Evolutionary conservation across 495 filamentous ascomycete species (phyloP), one percentile per base, ranked within the genome.

Genomic region (Annulohypoxylon nitens): DNA sequence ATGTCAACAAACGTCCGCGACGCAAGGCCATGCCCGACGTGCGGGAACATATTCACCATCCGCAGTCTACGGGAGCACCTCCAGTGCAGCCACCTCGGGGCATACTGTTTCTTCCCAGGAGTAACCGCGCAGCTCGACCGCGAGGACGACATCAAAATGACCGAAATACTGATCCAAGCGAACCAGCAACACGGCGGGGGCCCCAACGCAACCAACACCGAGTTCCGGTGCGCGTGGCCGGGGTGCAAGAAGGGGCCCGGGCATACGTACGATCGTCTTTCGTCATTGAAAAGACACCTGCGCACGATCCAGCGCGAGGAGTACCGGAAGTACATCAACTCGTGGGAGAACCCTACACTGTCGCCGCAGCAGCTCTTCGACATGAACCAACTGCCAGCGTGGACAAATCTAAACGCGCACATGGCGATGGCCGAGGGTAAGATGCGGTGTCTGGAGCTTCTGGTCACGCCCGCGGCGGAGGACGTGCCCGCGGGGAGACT

Each of bases 91-190:
- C 59, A 58, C 26, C 14, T 69, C 6, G 67, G 67, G 11, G 7
- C 26, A 2, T 16, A 20, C 1, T 69, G 48, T 18, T 50, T 36
- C 50, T 69, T 62, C 26, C 67, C 67, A 4, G 55, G 55, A 1
- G n/a, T 4, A 11, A 0, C 3, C 1, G 6, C 48, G 0, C 5
- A 7, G 6, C 58, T 63, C 7, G 1, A 0, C 3, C 10, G 8
- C 3, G 48, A 63, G 16, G 23, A 69, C 12, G 59, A 69, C 16
- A 0, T 0, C 0, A 2, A 2, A 1, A 69, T 69, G 67, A 14
- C 14, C 0, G 16, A 45, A 0, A 48, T 11, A 1, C 30, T 69
- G 16, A 0, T 50, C 0, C 12, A 0, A 2, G 16, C 4, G 1
- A 69, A 69, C 50, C 0, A 2, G 2, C 0, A 1, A 2, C 4